phyloP scores from a whole-genome alignment of 2,329 filamentous ascomycete species.

The Falciphora oryzae region DNA sequence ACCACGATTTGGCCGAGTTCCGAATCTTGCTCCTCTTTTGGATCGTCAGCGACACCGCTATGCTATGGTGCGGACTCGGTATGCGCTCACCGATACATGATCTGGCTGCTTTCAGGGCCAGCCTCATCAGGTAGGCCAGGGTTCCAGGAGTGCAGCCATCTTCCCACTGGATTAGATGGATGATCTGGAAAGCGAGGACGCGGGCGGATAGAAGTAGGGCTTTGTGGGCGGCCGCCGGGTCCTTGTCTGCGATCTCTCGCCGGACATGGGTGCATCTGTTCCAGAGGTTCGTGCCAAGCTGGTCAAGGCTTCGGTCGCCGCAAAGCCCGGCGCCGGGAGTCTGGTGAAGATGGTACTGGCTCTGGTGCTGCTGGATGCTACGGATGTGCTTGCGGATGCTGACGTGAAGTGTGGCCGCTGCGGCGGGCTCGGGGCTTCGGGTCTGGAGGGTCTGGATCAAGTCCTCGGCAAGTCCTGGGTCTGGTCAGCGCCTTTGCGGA shows the following conservation, averaged over 20 bases:
- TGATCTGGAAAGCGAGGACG: slow-evolving; percentile 59
- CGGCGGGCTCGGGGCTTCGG: slow-evolving; percentile 17
- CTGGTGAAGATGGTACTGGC: not conserved
- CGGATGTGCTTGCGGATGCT: slow-evolving; percentile 36
- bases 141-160: slow-evolving; percentile 20
- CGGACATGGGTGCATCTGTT: slow-evolving; percentile 55
- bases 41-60: slow-evolving; percentile 12
- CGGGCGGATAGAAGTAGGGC: slow-evolving; percentile 35
- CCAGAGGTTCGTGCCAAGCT: slow-evolving; percentile 55
- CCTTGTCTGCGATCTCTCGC: slow-evolving; percentile 24
- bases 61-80: not conserved
- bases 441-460: not conserved
- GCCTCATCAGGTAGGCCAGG: slow-evolving; percentile 54
- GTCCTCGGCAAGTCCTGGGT: slow-evolving; percentile 4
- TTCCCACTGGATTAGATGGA: slow-evolving; percentile 50
- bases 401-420: slow-evolving; percentile 27
- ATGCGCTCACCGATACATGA: slow-evolving; percentile 51
- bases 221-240: slow-evolving; percentile 17
- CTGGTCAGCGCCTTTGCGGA: not conserved
- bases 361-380: slow-evolving; percentile 19
- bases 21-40: slow-evolving; percentile 44
- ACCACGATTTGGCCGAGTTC: slow-evolving; percentile 56
- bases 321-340: slow-evolving; percentile 21
- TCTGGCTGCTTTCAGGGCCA: slow-evolving; percentile 61
- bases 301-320: slow-evolving; percentile 45